A percentile compares a stretch with the other conserved stretches of the same genome.
These are phyloP conservation scores for Adenanthera pavonina DNA, from an alignment of 306 rosid species.

Conservation along the genomic window DNA sequence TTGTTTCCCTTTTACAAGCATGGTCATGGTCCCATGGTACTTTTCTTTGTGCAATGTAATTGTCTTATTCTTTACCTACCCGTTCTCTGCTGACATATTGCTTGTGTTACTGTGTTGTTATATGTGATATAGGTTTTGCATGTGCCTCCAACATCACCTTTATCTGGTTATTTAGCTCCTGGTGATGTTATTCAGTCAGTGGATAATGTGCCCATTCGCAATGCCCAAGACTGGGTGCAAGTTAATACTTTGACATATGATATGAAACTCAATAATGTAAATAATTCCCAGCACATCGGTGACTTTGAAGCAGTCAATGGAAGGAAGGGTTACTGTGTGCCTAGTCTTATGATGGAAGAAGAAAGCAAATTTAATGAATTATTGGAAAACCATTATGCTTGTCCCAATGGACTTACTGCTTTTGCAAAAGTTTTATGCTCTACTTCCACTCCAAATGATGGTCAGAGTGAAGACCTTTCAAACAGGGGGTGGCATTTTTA, in stretches of 20 bases:
- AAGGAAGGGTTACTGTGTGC: constrained; percentile 77
- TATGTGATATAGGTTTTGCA: constrained; percentile 68
- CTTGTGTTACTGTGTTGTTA: constrained; percentile 31
- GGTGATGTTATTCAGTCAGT: constrained; percentile 74
- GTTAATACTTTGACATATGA: constrained; percentile 52
- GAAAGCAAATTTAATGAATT: constrained; percentile 50
- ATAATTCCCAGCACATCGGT: constrained; percentile 39
- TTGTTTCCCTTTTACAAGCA: constrained; percentile 76
- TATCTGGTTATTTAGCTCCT: constrained; percentile 69
- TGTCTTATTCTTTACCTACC: constrained; percentile 19
- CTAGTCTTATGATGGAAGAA: constrained; percentile 59
- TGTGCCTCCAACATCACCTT: constrained; percentile 65
- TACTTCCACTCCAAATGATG: constrained; percentile 38
- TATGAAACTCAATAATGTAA: constrained; percentile 46
- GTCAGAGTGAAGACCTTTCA: constrained; percentile 35
- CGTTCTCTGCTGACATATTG: constrained; percentile 34
- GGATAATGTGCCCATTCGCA: constrained; percentile 62
- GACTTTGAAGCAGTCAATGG: constrained; percentile 45
- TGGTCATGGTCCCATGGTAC: constrained; percentile 68
- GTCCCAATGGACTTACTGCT: constrained; percentile 60
- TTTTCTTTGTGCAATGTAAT: constrained; percentile 23
- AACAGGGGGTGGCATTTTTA: constrained; percentile 43
- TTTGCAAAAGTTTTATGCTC: constrained; percentile 59
- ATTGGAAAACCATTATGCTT: constrained; percentile 48
- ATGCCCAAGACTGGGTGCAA: constrained; percentile 72